These are phyloP conservation scores for Gypsophila paniculata DNA, from an alignment of 179 eudicot genomes.

Conservation along the genomic window DNA sequence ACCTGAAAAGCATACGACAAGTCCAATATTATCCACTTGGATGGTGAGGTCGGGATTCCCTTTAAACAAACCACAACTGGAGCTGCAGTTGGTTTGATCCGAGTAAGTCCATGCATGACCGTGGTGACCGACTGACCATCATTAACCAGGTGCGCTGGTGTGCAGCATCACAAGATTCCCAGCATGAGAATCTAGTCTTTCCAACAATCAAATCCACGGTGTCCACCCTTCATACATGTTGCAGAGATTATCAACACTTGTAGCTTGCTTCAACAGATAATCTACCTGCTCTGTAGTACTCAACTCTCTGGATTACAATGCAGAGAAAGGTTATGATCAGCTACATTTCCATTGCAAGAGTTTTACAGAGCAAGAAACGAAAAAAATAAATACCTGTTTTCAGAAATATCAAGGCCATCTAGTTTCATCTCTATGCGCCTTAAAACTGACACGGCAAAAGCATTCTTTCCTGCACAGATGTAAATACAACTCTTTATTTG, in stretches of 20 bases:
- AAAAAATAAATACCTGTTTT: constrained; percentile 61
- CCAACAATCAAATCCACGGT: constrained; percentile 75
- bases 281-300: constrained; percentile 88
- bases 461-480: constrained; percentile 66
- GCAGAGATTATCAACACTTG: constrained; percentile 89
- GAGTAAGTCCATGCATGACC: constrained; percentile 8
- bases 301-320: constrained; percentile 46
- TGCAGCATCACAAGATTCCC: constrained; percentile 8
- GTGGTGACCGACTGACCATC: constrained; percentile 14
- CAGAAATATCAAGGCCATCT: constrained; percentile 82
- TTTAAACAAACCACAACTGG: neutral
- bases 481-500: neutral
- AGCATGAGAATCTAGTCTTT: constrained; percentile 9
- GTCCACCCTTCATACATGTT: constrained; percentile 99
- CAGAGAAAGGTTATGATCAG: constrained; percentile 6
- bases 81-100: constrained; percentile 8
- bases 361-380: constrained; percentile 2
- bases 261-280: constrained; percentile 89
- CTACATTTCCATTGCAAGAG: constrained; percentile 10
- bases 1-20: constrained; percentile 14
- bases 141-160: constrained; percentile 9
- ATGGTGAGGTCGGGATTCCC: neutral
- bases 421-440: constrained; percentile 87
- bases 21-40: neutral
- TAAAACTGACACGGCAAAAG: constrained; percentile 80